Conservation (phyloP, 106 monocot species). For the Platanthera zijinensis region DNA sequence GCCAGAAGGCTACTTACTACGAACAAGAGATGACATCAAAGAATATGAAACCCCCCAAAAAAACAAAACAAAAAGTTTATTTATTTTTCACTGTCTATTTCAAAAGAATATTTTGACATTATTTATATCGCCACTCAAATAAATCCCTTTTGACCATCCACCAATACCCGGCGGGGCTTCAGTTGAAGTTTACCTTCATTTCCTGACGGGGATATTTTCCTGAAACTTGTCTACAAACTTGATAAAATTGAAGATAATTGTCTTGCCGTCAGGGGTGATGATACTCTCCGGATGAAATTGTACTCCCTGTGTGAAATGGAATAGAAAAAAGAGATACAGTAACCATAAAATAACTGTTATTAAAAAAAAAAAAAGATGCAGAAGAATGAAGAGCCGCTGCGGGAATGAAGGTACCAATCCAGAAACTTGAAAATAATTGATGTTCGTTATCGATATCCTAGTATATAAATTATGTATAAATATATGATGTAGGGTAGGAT, state of each 20-base stretch:
- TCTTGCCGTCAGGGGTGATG: slow-evolving; percentile 60
- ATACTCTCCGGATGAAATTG: slow-evolving; percentile 90
- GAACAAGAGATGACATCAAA: not conserved
- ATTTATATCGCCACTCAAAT: not conserved
- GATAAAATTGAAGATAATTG: slow-evolving; percentile 58
- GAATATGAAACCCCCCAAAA: not conserved
- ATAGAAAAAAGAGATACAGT: not conserved
- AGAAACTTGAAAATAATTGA: not conserved
- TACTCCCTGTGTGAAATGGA: slow-evolving; percentile 43
- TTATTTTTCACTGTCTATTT: not conserved
- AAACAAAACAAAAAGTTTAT: not conserved
- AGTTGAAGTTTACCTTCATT: not conserved
- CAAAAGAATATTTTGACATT: not conserved
- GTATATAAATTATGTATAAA: too few species aligned
- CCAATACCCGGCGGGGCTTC: not conserved
- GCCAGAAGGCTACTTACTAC: too few species aligned
- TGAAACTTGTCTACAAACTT: slow-evolving; percentile 33
- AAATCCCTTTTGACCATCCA: not conserved
- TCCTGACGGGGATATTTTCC: slow-evolving; percentile 1
- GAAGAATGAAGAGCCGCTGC: not conserved
- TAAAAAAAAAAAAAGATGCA: not conserved
- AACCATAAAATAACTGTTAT: not conserved
- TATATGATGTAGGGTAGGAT: too few species aligned
- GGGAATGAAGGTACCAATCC: too few species aligned
- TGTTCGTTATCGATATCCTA: too few species aligned